Base-by-base conservation (phyloP, 305 asterid species). In the Plantago coronopus region DNA sequence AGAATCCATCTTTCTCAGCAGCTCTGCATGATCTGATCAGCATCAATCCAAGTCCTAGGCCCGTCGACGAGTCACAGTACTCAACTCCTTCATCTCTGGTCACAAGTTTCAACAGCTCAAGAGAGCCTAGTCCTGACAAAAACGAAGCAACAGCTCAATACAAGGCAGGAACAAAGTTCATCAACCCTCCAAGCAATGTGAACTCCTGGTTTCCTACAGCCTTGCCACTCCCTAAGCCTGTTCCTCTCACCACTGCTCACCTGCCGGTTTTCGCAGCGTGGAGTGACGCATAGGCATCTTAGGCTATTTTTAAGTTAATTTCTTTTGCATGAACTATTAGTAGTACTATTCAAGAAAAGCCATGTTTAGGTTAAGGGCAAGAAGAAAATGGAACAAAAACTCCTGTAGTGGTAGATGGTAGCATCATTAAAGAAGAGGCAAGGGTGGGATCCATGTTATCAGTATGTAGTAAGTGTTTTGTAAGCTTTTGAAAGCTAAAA, bases 91-190 rank as follows among this genome's bases (percentile, higher is more conserved):
- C 97, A 0, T 85, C 95, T 0, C 21, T 78, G 73, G 88, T 78
- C 3, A 88, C 93, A 12, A 88, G 93, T 69, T 57, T 88, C 76
- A 72, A 83, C 69, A 83, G 86, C 79, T 83, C 95, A 11, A 77
- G 95, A 49, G 93, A 88, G 61, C 84, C 76, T 7, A 88, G 95
- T 69, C 96, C 95, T 0, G 91, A 88, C 15, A 83, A 63, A 55
- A 71, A 62, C 0, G 76, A 77, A 9, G 63, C 55, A 0, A 67
- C 71, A 13, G 10, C 51, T 57, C 65, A 65, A 27, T 70, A 67
- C 21, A 69, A 65, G 48, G 71, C 72, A 18, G 66, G 42, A 4
- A 38, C 66, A 8, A 75, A 72, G 70, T 72, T 66, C 51, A 29
- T 25, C 17, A 62, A n/a, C 48, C 73, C 80, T 13, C 11, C 78